These are phyloP conservation scores for Daldinia sp. DNA, from an alignment of 2,329 filamentous ascomycete genomes.

Conservation along the genomic window DNA sequence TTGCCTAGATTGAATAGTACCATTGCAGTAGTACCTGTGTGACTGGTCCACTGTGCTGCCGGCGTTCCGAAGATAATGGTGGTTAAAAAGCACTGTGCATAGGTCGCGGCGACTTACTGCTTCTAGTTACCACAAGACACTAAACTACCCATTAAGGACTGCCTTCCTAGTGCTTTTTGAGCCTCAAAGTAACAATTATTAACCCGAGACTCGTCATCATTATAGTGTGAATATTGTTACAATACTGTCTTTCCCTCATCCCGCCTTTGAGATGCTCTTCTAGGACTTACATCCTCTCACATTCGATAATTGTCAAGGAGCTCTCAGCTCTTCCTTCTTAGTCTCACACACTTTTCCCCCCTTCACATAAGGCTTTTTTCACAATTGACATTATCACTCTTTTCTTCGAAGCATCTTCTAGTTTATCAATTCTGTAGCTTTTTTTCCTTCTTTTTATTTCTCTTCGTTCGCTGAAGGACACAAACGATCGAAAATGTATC, in stretches of 20 bases:
- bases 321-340: slow-evolving; percentile 30
- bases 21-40: neutral
- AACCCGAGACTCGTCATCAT: neutral
- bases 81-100: slow-evolving; percentile 1
- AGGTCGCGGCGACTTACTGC: neutral
- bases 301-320: slow-evolving; percentile 24
- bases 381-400: slow-evolving; percentile 18
- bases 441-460: slow-evolving; percentile 15
- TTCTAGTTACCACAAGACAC: neutral
- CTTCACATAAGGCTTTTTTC: slow-evolving; percentile 8
- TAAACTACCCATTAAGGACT: neutral
- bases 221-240: neutral
- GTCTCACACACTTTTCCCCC: slow-evolving; percentile 17
- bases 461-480: slow-evolving; percentile 6
- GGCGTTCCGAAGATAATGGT: slow-evolving; percentile 28
- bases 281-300: slow-evolving; percentile 7
- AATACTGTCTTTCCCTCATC: slow-evolving; percentile 26
- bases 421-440: neutral
- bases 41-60: slow-evolving; percentile 28
- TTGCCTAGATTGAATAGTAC: slow-evolving; percentile 28
- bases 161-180: neutral
- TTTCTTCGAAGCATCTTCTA: slow-evolving; percentile 18
- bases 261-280: slow-evolving; percentile 12
- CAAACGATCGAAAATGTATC: slow-evolving; percentile 49
- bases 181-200: neutral